phyloP scores from a whole-genome alignment of 352 stramenopile genomes.

The Phytophthora citricola region DNA sequence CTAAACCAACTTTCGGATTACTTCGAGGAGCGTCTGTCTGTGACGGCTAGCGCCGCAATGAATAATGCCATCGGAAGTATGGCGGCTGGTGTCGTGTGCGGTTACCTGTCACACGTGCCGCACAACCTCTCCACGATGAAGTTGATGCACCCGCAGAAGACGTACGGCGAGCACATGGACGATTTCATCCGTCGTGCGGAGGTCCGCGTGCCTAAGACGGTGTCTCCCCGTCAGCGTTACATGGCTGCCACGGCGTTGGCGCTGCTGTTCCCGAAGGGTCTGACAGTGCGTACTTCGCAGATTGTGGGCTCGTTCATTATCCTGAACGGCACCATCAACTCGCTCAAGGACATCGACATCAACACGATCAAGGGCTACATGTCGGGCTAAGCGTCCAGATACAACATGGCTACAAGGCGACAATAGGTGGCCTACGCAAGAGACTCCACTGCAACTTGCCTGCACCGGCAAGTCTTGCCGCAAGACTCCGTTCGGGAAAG shows the following conservation, averaged over 20 bases:
- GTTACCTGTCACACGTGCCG: conserved; percentile 95
- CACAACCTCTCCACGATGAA: conserved; percentile 97
- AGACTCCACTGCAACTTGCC: conserved; percentile 22
- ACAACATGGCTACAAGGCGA: conserved; percentile 28
- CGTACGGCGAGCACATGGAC: conserved; percentile 83
- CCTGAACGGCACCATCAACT: conserved; percentile 94
- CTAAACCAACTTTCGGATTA: conserved; percentile 95
- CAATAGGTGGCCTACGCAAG: conserved; percentile 25
- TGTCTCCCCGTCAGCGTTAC: conserved; percentile 75
- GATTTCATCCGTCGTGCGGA: conserved; percentile 87
- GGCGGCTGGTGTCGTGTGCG: conserved; percentile 89
- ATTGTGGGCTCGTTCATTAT: conserved; percentile 95
- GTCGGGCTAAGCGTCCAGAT: conserved; percentile 23
- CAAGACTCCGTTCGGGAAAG: conserved; percentile 19
- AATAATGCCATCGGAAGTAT: conserved; percentile 92
- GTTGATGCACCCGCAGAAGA: conserved; percentile 93
- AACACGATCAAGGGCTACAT: conserved; percentile 58
- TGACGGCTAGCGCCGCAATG: conserved; percentile 71
- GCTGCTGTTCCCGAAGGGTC: conserved; percentile 86
- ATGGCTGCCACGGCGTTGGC: conserved; percentile 76
- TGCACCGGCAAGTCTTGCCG: neutral
- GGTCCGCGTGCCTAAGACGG: conserved; percentile 79
- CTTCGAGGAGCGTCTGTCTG: conserved; percentile 91
- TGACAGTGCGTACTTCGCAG: conserved; percentile 91
- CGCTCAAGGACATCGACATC: conserved; percentile 82